A percentile compares a stretch with the other conserved stretches of the same genome.
phyloP scores from a whole-genome alignment of 768 basidiomycete species.

The Nidularia sp. region DNA sequence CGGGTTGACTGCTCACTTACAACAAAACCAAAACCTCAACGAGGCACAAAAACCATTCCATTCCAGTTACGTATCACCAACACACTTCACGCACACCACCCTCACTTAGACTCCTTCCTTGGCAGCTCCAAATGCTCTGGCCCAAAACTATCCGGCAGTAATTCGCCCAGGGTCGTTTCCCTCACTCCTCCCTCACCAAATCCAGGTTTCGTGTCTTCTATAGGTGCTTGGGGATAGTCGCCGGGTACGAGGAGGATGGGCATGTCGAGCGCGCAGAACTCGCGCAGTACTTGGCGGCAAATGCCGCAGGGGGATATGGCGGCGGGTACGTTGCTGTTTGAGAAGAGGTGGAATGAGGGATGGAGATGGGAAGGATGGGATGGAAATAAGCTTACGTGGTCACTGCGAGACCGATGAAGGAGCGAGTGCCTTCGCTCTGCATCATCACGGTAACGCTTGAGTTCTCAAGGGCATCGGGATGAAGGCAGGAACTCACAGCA shows the following conservation, averaged over 20 bases:
- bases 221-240: constrained; percentile 44
- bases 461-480: background rate
- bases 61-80: background rate
- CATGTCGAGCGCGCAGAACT: constrained; percentile 75
- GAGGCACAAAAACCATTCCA: too few relatives aligned
- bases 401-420: constrained; percentile 78
- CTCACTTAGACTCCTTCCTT: constrained; percentile 11
- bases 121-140: constrained; percentile 73
- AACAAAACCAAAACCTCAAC: too few relatives aligned
- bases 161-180: constrained; percentile 64
- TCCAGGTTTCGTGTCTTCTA: constrained; percentile 26
- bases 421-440: constrained; percentile 74
- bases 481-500: constrained; percentile 49
- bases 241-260: constrained; percentile 70
- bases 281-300: constrained; percentile 87
- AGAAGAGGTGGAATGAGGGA: background rate
- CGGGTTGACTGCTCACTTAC: too few relatives aligned
- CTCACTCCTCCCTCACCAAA: constrained; percentile 48
- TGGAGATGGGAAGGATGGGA: background rate
- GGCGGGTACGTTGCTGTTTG: constrained; percentile 58
- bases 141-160: constrained; percentile 86
- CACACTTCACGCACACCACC: background rate
- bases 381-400: constrained; percentile 49
- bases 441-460: background rate
- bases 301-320: constrained; percentile 87